Conservation (phyloP, 257 asterid species). For the Nicotiana tomentosiformis region DNA sequence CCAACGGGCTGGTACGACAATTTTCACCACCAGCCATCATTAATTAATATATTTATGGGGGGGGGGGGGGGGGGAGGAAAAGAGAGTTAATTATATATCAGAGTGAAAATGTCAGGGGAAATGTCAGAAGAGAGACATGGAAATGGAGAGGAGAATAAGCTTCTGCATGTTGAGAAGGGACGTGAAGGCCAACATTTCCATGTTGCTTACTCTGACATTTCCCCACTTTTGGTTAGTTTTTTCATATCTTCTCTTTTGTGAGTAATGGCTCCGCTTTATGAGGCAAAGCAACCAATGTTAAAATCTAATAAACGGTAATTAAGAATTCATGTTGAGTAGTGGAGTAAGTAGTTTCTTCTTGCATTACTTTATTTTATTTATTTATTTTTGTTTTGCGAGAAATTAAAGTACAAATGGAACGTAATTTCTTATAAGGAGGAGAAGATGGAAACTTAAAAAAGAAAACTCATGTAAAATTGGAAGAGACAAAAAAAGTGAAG, state of each 20-base stretch:
- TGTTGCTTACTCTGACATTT: background rate
- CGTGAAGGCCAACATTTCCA: background rate
- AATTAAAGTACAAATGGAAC: too few relatives aligned
- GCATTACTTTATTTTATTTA: background rate
- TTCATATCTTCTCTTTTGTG: background rate
- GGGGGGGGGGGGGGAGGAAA: too few relatives aligned
- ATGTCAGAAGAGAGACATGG: background rate
- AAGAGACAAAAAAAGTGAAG: too few relatives aligned
- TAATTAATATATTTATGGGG: background rate
- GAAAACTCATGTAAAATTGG: too few relatives aligned
- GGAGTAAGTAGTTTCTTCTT: constrained; percentile 1
- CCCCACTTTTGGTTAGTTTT: constrained; percentile 11
- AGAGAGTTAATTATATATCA: background rate
- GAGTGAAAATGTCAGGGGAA: too few relatives aligned
- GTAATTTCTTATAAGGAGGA: too few relatives aligned
- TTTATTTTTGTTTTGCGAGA: too few relatives aligned
- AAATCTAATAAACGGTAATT: background rate
- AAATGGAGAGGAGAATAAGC: background rate
- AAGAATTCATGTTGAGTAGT: background rate
- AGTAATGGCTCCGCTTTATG: constrained; percentile 26
- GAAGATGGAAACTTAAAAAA: too few relatives aligned
- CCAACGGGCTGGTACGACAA: background rate
- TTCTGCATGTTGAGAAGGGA: background rate
- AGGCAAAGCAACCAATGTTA: constrained; percentile 9
- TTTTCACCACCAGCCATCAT: background rate